Percentiles rank a stretch among this genome's conserved stretches.
Evolutionary conservation across 78 protist species (phyloP).

Genomic region (Cyanophora paradoxa): DNA sequence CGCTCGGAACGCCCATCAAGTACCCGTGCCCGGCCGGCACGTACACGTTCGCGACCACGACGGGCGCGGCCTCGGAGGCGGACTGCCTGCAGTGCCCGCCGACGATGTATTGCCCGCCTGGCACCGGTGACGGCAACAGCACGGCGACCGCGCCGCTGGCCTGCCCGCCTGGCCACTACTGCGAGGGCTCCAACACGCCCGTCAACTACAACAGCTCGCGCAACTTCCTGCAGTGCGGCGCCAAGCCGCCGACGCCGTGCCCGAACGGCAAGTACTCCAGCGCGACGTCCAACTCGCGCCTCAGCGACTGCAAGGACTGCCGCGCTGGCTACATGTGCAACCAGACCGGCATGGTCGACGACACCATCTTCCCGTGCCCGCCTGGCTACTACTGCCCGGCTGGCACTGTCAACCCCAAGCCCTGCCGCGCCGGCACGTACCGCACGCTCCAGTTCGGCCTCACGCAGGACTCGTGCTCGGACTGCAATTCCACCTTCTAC

Average conservation of each 20-base stretch:
- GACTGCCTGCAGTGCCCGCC: constrained; percentile 18
- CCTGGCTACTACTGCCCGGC: constrained; percentile 45
- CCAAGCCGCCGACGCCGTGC: constrained; percentile 7
- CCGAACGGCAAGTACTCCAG: constrained; percentile 5
- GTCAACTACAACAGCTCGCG: neutral
- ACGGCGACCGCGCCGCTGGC: no score
- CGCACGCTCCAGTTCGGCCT: neutral
- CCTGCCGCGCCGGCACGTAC: constrained; percentile 41
- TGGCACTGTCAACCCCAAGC: constrained; percentile 12
- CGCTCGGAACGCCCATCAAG: constrained; percentile 12
- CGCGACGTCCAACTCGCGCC: no score
- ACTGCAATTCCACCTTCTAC: neutral
- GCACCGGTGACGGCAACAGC: no score
- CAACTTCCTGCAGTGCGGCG: neutral
- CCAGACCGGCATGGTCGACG: constrained; percentile 1
- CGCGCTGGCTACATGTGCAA: constrained; percentile 16
- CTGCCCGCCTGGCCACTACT: no score
- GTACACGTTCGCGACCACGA: constrained; percentile 11
- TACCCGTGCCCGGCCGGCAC: constrained; percentile 40
- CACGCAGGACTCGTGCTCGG: neutral
- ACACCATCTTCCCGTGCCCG: constrained; percentile 34
- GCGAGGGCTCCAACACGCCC: neutral
- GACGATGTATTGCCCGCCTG: constrained; percentile 2
- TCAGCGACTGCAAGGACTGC: neutral
- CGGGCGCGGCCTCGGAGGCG: no score